These are phyloP conservation scores for Hamigera avellanea DNA, from an alignment of 495 filamentous ascomycete species.

Conservation along the genomic window DNA sequence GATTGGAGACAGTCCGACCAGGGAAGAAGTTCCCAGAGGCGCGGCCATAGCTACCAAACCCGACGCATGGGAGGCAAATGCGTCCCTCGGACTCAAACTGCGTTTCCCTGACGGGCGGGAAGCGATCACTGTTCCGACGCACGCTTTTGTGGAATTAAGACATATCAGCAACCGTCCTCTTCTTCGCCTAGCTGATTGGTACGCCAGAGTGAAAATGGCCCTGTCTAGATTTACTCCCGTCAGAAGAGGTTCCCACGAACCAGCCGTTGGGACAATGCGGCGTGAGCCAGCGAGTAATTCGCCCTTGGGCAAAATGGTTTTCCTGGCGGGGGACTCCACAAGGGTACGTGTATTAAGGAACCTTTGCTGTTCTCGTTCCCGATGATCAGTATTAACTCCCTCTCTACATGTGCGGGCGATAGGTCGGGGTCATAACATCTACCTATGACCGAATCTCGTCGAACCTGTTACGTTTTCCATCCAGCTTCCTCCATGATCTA, in stretches of 20 bases:
- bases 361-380: not conserved
- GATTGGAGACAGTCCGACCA: slow-evolving; percentile 1
- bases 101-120: slow-evolving; percentile 3
- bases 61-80: not conserved
- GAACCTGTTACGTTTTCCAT: not conserved
- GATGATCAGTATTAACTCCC: not conserved
- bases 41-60: not conserved
- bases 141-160: slow-evolving; percentile 6
- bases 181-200: not conserved
- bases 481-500: slow-evolving; percentile 14
- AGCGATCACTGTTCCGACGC: slow-evolving; percentile 5
- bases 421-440: not conserved
- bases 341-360: not conserved
- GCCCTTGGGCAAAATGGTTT: not conserved
- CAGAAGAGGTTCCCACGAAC: not conserved
- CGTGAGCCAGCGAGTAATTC: not conserved
- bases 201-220: not conserved
- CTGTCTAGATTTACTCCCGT: not conserved
- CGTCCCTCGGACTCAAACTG: slow-evolving; percentile 3
- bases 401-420: not conserved
- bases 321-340: not conserved
- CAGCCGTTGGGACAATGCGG: not conserved
- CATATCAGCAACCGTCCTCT: not conserved
- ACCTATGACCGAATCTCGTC: not conserved
- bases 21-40: not conserved